A percentile compares a stretch with the other conserved stretches of the same genome.
Evolutionary conservation across 495 filamentous ascomycete species (phyloP).

Genomic region (Melanomma pulvis-pyrius): DNA sequence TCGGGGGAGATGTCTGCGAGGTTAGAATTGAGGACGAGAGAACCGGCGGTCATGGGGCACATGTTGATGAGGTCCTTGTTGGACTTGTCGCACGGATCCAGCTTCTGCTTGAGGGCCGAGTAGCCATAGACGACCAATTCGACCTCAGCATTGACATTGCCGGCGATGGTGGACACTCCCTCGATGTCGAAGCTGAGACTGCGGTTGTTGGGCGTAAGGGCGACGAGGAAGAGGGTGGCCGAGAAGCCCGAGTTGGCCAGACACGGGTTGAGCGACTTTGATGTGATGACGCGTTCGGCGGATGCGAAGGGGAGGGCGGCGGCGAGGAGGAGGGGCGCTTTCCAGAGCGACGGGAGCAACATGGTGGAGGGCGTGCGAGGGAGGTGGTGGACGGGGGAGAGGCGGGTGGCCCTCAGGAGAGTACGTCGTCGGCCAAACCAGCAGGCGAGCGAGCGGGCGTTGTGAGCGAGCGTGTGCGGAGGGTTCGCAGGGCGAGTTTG

Average conservation of each 20-base stretch:
- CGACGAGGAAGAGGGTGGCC: slow-evolving; percentile 81
- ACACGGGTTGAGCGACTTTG: slow-evolving; percentile 49
- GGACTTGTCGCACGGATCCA: slow-evolving; percentile 74
- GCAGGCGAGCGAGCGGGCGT: background rate
- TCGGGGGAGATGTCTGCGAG: slow-evolving; percentile 56
- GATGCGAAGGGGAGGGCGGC: slow-evolving; percentile 38
- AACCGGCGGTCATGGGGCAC: slow-evolving; percentile 90
- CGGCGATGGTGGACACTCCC: slow-evolving; percentile 81
- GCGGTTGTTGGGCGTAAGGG: slow-evolving; percentile 74
- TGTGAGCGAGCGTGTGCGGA: background rate
- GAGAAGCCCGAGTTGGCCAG: slow-evolving; percentile 73
- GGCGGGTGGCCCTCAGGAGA: background rate
- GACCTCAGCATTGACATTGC: slow-evolving; percentile 79
- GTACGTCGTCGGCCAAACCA: background rate
- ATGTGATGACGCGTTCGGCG: slow-evolving; percentile 45
- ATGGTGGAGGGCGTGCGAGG: slow-evolving; percentile 26
- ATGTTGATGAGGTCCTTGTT: slow-evolving; percentile 64
- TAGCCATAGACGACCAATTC: slow-evolving; percentile 82
- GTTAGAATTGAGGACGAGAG: slow-evolving; percentile 72
- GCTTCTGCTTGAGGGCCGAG: slow-evolving; percentile 59
- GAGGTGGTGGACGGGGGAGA: slow-evolving; percentile 17
- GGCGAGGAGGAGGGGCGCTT: slow-evolving; percentile 30
- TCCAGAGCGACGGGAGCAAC: slow-evolving; percentile 32
- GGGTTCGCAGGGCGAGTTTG: background rate
- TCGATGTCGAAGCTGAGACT: slow-evolving; percentile 74